A percentile compares a stretch with the other conserved stretches of the same genome.
Conservation (phyloP, 2,329 filamentous ascomycete genomes). For the Curvularia hawaiiensis region DNA sequence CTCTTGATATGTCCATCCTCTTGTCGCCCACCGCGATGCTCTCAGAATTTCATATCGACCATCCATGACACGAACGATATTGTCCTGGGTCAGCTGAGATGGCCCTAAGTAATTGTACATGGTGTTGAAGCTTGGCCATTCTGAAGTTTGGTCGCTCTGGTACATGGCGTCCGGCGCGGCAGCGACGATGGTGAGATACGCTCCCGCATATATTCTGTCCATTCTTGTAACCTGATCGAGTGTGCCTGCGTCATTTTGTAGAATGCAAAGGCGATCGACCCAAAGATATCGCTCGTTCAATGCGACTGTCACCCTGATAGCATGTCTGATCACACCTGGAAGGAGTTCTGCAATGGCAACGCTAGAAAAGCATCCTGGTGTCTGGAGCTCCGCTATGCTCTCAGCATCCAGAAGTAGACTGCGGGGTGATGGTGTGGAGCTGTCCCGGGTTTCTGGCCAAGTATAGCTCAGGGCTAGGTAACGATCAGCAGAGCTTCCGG, state of each 20-base stretch:
- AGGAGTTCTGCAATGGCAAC: not conserved
- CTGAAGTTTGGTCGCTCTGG: not conserved
- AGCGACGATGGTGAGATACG: not conserved
- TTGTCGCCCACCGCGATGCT: not conserved
- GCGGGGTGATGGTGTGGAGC: not conserved
- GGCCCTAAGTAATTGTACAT: not conserved
- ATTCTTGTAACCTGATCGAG: not conserved
- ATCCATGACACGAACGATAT: not conserved
- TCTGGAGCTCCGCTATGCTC: not conserved
- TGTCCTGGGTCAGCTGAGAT: not conserved
- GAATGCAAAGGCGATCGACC: not conserved
- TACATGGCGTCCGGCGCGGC: not conserved
- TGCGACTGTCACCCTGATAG: not conserved
- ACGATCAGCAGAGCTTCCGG: not conserved
- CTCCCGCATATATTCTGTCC: not conserved
- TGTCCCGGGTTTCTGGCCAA: not conserved
- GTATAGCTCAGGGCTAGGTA: not conserved
- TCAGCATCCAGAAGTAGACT: not conserved
- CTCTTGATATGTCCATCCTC: not conserved
- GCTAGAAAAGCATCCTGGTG: not conserved
- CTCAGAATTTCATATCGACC: not conserved
- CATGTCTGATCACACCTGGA: not conserved
- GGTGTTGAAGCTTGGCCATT: not conserved
- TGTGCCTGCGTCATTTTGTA: not conserved
- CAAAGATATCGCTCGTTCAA: not conserved